Evolutionary conservation across 2,329 filamentous ascomycete genomes (phyloP).

Genomic region (Neofusicoccum cordaticola): DNA sequence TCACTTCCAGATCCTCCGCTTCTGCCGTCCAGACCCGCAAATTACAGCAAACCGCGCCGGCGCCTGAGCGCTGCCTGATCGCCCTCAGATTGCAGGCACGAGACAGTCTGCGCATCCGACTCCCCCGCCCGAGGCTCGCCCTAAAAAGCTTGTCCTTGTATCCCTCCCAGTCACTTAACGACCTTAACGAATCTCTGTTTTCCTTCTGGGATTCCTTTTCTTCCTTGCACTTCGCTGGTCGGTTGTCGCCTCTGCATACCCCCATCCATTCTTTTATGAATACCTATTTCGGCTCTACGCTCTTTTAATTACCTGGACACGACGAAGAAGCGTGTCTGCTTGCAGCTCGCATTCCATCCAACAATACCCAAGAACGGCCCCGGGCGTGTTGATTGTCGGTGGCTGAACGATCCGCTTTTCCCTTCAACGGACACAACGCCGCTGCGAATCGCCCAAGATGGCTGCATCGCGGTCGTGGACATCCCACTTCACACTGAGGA

Average conservation of each 20-base stretch:
- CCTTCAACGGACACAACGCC: background rate
- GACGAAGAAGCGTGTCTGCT: background rate
- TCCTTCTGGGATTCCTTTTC: slow-evolving; percentile 1
- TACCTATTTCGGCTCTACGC: background rate
- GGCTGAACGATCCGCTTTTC: background rate
- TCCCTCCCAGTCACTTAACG: background rate
- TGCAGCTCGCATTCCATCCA: background rate
- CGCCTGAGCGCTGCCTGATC: slow-evolving; percentile 5
- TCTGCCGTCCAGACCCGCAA: background rate
- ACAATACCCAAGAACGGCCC: background rate
- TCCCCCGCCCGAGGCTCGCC: background rate
- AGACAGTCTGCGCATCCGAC: slow-evolving; percentile 7
- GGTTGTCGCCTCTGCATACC: slow-evolving; percentile 5
- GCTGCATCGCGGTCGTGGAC: slow-evolving; percentile 13
- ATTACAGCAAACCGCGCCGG: background rate
- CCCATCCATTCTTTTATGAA: slow-evolving; percentile 10
- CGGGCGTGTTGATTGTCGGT: background rate
- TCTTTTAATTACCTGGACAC: slow-evolving; percentile 6
- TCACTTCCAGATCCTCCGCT: background rate
- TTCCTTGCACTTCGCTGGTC: slow-evolving; percentile 15
- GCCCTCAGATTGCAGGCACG: slow-evolving; percentile 6
- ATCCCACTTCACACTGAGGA: slow-evolving; percentile 60
- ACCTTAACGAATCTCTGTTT: slow-evolving; percentile 11
- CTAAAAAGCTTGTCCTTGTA: slow-evolving; percentile 7
- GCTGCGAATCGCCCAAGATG: slow-evolving; percentile 2